Evolutionary conservation across 179 eudicot genomes (phyloP).

Genomic region (Patellifolia procumbens): DNA sequence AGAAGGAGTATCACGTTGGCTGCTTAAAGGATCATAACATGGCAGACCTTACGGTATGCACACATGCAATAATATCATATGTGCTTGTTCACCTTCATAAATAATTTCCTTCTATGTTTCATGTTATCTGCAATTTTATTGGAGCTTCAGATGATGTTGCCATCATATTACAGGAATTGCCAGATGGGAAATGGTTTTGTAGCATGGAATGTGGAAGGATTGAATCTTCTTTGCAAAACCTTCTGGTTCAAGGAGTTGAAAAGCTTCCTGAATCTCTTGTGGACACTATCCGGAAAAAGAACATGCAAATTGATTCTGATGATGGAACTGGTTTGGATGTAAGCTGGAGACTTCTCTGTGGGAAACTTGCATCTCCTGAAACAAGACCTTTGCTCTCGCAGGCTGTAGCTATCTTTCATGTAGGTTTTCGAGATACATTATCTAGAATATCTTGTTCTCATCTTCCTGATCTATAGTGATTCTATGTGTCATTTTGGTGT

Average conservation of each 20-base stretch:
- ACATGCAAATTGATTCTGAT: conserved; percentile 40
- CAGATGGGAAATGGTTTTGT: conserved; percentile 92
- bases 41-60: conserved; percentile 78
- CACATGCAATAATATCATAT: background rate
- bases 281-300: conserved; percentile 60
- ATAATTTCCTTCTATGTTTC: background rate
- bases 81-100: background rate
- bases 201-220: conserved; percentile 61
- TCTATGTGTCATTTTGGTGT: background rate
- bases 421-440: conserved; percentile 34
- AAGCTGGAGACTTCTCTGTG: conserved; percentile 90
- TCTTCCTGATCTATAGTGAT: background rate
- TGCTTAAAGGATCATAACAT: conserved; percentile 76
- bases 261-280: conserved; percentile 57
- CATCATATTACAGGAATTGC: conserved; percentile 75
- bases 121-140: background rate
- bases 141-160: conserved; percentile 19
- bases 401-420: conserved; percentile 92
- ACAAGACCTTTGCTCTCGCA: conserved; percentile 74
- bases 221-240: conserved; percentile 57
- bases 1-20: conserved; percentile 95
- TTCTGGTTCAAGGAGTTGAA: conserved; percentile 56
- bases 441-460: background rate
- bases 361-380: conserved; percentile 67
- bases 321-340: conserved; percentile 48